Evolutionary conservation across 441 rosid species (phyloP).

Genomic region (Dalechampia spathulata): DNA sequence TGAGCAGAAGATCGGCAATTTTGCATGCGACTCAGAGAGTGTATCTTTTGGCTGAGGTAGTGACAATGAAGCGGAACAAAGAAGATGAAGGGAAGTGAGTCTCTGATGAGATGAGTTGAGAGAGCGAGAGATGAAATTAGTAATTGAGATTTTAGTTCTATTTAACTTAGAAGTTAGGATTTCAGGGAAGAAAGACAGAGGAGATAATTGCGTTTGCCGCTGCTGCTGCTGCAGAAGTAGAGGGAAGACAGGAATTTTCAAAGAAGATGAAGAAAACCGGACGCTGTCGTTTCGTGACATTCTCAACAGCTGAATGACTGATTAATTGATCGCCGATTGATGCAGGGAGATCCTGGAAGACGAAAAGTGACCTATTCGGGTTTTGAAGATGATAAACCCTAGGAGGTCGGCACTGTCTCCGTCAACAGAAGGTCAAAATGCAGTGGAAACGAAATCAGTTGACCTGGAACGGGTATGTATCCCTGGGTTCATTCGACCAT

Average conservation of each 20-base stretch:
- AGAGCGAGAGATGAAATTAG: slow-evolving; percentile 16
- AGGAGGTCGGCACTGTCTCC: neutral
- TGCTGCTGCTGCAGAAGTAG: slow-evolving; percentile 3
- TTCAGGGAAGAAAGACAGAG: slow-evolving; percentile 20
- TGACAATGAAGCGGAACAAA: slow-evolving; percentile 22
- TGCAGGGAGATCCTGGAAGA: too few species aligned
- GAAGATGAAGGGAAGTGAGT: slow-evolving; percentile 14
- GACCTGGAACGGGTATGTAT: too few species aligned
- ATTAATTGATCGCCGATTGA: too few species aligned
- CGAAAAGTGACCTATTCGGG: neutral
- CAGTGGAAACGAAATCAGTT: too few species aligned
- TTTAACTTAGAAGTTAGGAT: slow-evolving; percentile 29
- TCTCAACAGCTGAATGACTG: neutral
- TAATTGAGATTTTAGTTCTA: slow-evolving; percentile 29
- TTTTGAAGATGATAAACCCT: slow-evolving; percentile 6
- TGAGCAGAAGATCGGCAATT: slow-evolving; percentile 25
- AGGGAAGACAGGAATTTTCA: slow-evolving; percentile 28
- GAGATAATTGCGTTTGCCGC: neutral
- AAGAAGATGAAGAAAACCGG: slow-evolving; percentile 39
- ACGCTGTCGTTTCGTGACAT: slow-evolving; percentile 42
- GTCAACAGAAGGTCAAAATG: too few species aligned
- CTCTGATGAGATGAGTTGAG: neutral
- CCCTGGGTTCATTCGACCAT: too few species aligned
- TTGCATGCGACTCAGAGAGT: neutral
- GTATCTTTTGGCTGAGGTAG: slow-evolving; percentile 2